A percentile compares a stretch with the other conserved stretches of the same genome.
These are phyloP conservation scores for Aquilaria sinensis DNA, from an alignment of 345 rosid genomes.

Conservation along the genomic window DNA sequence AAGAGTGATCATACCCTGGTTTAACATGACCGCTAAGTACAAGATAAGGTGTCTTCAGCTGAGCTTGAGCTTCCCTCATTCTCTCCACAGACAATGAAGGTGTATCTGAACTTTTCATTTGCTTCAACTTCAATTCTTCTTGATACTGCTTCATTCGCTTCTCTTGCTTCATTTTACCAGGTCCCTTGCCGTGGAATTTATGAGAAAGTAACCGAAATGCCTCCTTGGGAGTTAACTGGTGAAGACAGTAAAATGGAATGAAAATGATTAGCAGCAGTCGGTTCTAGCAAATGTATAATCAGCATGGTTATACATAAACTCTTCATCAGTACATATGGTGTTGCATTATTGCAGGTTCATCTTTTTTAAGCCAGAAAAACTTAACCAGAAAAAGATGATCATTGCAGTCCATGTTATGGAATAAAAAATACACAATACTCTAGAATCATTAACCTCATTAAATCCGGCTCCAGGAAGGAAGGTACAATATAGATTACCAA, in stretches of 20 bases:
- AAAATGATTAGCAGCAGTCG: no score
- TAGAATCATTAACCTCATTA: no score
- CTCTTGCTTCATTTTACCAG: constrained; percentile 98
- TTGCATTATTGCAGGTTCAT: no score
- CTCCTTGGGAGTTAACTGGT: constrained; percentile 92
- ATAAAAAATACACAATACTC: no score
- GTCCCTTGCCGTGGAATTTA: constrained; percentile 96
- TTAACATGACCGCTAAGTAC: constrained; percentile 96
- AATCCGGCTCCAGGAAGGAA: no score
- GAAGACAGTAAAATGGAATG: constrained; percentile 4
- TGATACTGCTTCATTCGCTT: constrained; percentile 86
- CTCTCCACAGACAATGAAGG: constrained; percentile 86
- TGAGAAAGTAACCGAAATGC: constrained; percentile 82
- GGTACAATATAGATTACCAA: no score
- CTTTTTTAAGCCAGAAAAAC: no score
- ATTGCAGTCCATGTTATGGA: no score
- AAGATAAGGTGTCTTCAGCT: constrained; percentile 81
- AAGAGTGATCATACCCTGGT: constrained; percentile 61
- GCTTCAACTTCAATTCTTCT: constrained; percentile 91
- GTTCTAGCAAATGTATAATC: no score
- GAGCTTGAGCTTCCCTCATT: constrained; percentile 96
- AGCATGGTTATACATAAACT: no score
- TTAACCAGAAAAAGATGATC: no score
- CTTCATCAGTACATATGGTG: no score
- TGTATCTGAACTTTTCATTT: constrained; percentile 97